Evolutionary conservation across 768 basidiomycete species (phyloP), one percentile per base, ranked within the genome.

Genomic region (Tulasnella sp.): DNA sequence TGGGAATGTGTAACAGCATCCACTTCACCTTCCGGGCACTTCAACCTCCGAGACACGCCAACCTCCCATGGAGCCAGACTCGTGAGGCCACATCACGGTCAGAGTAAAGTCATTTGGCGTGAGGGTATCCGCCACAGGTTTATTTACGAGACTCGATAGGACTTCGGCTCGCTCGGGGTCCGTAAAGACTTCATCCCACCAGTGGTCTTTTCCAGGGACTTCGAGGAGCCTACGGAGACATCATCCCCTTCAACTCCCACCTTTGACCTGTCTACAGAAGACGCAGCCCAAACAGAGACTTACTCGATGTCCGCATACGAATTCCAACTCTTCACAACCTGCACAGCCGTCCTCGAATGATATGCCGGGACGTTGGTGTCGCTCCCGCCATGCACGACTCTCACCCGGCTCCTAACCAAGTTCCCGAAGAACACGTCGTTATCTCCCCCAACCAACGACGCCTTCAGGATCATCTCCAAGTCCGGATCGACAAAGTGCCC

Each of bases 361-460:
- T 94, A 93, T 0, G 90, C 88, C 1, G 95, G 94, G 4, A 98
- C 96, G 79, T 98, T 96, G 51, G 91, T 89, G 82, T 98, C 96
- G 48, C 86, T 86, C 3, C 92, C 92, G 26, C 93, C 96, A 81
- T 97, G 92, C 51, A 96, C 86, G 0, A 91, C 93, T 16, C 95
- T 85, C 0, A 94, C 85, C 0, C 91, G 91, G 0, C 86, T 90
- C 73, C 90, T 86, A 0, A 87, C 90, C 13, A 95, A 84, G 82
- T 98, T 98, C 2, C 91, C 89, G 29, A 95, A 81, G 84, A 95
- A 92, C 4, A 96, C 83, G 81, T 97, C 94, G 82, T 97, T 95
- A 83, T 96, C 93, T 80, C 95, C 95, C 3, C 92, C 89, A 0
- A 91, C 91, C 35, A 96, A 85, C 0, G 93, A 90, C 1, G 90